Conservation (phyloP, 768 basidiomycete species). For the Vararia minispora region DNA sequence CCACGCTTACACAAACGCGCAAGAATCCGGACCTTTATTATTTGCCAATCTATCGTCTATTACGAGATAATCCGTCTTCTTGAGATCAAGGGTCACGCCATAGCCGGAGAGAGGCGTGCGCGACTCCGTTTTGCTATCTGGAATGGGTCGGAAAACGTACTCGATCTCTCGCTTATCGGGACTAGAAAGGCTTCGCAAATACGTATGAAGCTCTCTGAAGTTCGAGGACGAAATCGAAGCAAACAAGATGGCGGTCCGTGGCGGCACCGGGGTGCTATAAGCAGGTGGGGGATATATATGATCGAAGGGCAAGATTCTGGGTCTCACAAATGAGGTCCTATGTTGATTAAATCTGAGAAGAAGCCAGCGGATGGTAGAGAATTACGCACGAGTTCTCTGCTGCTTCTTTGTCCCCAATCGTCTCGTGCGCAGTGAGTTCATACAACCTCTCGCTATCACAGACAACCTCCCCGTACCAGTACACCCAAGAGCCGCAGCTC, state of each 20-base stretch:
- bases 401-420: slow-evolving; percentile 30
- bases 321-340: slow-evolving; percentile 26
- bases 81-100: slow-evolving; percentile 85
- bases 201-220: slow-evolving; percentile 60
- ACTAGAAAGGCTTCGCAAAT: slow-evolving; percentile 42
- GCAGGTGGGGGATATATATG: slow-evolving; percentile 51
- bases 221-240: slow-evolving; percentile 52
- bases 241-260: slow-evolving; percentile 69
- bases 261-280: slow-evolving; percentile 33
- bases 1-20: slow-evolving; percentile 8
- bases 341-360: no score
- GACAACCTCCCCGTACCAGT: slow-evolving; percentile 68
- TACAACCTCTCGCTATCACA: slow-evolving; percentile 56
- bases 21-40: slow-evolving; percentile 13
- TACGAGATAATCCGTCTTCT: slow-evolving; percentile 95
- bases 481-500: slow-evolving; percentile 65
- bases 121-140: no score
- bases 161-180: slow-evolving; percentile 38
- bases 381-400: slow-evolving; percentile 19
- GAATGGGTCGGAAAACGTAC: slow-evolving; percentile 68
- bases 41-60: slow-evolving; percentile 68
- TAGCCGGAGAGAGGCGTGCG: slow-evolving; percentile 81
- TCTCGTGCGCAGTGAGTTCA: slow-evolving; percentile 39
- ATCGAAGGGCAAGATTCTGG: slow-evolving; percentile 62
- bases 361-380: background rate